These are phyloP conservation scores for Cercophora scortea DNA, from an alignment of 495 filamentous ascomycete genomes.

Conservation along the genomic window DNA sequence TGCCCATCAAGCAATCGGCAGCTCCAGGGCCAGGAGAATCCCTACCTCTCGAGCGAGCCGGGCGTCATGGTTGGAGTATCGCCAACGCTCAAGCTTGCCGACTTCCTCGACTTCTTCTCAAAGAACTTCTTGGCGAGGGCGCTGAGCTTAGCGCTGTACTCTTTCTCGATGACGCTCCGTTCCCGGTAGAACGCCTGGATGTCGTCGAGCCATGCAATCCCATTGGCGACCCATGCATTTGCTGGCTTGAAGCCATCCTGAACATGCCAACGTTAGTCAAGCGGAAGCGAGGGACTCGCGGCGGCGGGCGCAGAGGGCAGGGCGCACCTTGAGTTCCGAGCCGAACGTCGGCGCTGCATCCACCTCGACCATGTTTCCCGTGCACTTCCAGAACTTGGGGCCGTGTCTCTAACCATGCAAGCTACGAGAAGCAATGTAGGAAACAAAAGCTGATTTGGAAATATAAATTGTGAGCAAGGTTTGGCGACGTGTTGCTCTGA, in stretches of 20 bases:
- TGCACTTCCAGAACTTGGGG: constrained; percentile 1
- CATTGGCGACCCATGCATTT: constrained; percentile 82
- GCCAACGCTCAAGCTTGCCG: constrained; percentile 81
- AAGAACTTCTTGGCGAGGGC: constrained; percentile 89
- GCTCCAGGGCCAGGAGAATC: not conserved
- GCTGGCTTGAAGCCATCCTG: constrained; percentile 93
- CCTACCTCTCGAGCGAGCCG: constrained; percentile 81
- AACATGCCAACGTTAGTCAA: constrained; percentile 5
- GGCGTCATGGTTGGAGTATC: constrained; percentile 90
- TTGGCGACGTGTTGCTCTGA: not conserved
- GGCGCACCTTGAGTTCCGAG: constrained; percentile 75
- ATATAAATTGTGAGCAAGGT: not conserved
- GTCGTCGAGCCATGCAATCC: constrained; percentile 92
- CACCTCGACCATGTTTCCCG: constrained; percentile 58
- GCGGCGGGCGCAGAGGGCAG: not conserved
- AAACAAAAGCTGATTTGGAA: constrained; percentile 4
- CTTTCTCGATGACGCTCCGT: constrained; percentile 87
- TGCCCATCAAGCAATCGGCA: constrained; percentile 3
- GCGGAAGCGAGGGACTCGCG: not conserved
- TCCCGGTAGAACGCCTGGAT: constrained; percentile 97
- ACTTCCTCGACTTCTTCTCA: constrained; percentile 91
- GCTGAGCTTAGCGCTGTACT: constrained; percentile 82
- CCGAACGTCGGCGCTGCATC: constrained; percentile 76
- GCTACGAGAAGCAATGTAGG: not conserved
- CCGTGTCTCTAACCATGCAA: constrained; percentile 18